Conservation (phyloP, 768 basidiomycete genomes). For the Hygrocybe punicea region DNA sequence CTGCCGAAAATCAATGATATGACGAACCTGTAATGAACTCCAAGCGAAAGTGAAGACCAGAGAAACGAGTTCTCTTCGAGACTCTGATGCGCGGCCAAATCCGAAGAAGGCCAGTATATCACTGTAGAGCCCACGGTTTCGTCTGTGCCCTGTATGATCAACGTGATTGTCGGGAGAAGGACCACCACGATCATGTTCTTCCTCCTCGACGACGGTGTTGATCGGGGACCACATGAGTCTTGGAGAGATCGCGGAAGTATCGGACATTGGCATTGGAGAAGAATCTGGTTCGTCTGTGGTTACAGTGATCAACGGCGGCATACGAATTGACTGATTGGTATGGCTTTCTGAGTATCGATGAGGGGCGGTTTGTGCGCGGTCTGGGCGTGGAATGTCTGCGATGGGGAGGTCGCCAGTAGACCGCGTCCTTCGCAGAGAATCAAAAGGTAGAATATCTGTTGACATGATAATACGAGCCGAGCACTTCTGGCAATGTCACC, state of each 20-base stretch:
- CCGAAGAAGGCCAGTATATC: slow-evolving; percentile 44
- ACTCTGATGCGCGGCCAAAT: slow-evolving; percentile 48
- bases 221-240: not conserved
- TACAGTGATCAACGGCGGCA: not conserved
- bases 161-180: not conserved
- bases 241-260: not conserved
- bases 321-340: slow-evolving; percentile 2
- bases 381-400: slow-evolving; percentile 21
- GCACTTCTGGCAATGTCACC: not conserved
- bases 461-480: not conserved
- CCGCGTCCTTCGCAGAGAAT: slow-evolving; percentile 16
- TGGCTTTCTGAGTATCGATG: slow-evolving; percentile 19
- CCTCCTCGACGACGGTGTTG: not conserved
- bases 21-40: slow-evolving; percentile 48
- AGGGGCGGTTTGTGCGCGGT: slow-evolving; percentile 15
- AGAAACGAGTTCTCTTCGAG: slow-evolving; percentile 48
- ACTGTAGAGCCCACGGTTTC: slow-evolving; percentile 9
- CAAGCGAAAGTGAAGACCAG: slow-evolving; percentile 45
- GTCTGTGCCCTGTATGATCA: slow-evolving; percentile 22
- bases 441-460: not conserved
- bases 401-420: slow-evolving; percentile 40
- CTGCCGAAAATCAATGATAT: not conserved
- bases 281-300: not conserved
- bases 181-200: slow-evolving; percentile 10
- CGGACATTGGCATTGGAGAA: not conserved